Conservation (phyloP, 148 eudicot species). For the Dysphania ambrosioides region DNA sequence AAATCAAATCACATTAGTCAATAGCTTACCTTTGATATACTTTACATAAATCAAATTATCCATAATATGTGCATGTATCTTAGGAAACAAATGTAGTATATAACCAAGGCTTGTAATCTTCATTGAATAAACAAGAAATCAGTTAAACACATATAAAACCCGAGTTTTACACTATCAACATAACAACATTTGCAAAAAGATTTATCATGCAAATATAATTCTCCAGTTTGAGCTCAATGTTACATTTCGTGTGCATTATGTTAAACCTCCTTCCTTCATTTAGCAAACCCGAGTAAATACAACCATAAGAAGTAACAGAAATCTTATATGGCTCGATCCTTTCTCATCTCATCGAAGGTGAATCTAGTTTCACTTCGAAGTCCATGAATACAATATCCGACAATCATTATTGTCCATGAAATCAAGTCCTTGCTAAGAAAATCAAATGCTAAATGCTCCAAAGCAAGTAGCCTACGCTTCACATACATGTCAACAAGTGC, state of each 20-base stretch:
- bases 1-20: no score
- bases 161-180: no score
- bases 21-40: no score
- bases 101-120: no score
- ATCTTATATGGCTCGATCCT: conserved; percentile 46
- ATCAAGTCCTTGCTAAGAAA: conserved; percentile 42
- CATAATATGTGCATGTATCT: no score
- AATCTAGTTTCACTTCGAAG: conserved; percentile 49
- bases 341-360: conserved; percentile 46
- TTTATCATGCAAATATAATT: conserved; percentile 67
- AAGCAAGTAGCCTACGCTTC: conserved; percentile 49
- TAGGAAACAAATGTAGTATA: no score
- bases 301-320: conserved; percentile 49
- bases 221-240: conserved; percentile 52
- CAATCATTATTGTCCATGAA: conserved; percentile 65
- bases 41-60: no score
- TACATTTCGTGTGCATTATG: conserved; percentile 43
- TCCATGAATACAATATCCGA: conserved; percentile 67
- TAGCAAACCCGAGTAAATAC: conserved; percentile 60
- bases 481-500: conserved; percentile 72
- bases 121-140: no score
- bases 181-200: conserved; percentile 60
- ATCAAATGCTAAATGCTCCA: conserved; percentile 45
- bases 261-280: conserved; percentile 52
- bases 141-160: no score